These are phyloP conservation scores for Phaeoacremonium minimum DNA, from an alignment of 2,329 filamentous ascomycete genomes.

Conservation along the genomic window DNA sequence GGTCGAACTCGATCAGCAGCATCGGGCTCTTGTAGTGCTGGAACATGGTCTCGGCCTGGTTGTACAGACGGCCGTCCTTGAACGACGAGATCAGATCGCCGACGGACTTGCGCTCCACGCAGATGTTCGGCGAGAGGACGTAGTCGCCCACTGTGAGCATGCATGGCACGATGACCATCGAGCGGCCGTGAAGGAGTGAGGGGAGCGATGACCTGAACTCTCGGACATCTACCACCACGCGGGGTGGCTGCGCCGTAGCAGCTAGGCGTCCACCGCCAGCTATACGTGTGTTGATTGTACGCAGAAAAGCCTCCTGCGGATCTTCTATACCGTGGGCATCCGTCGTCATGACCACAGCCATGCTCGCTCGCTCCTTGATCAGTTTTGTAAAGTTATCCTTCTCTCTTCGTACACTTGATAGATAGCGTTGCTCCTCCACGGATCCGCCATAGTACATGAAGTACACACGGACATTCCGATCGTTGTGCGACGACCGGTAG, in stretches of 20 bases:
- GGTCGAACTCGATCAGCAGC: conserved; percentile 95
- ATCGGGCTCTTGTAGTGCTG: conserved; percentile 86
- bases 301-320: conserved; percentile 85
- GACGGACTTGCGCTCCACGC: conserved; percentile 91
- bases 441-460: conserved; percentile 95
- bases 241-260: conserved; percentile 81
- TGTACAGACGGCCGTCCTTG: conserved; percentile 85
- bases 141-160: conserved; percentile 97
- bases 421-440: conserved; percentile 91
- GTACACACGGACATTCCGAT: conserved; percentile 85
- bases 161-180: conserved; percentile 85
- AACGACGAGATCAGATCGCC: conserved; percentile 89
- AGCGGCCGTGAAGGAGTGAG: conserved; percentile 83
- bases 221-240: conserved; percentile 90
- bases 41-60: conserved; percentile 90
- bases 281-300: conserved; percentile 94
- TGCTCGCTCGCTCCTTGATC: conserved; percentile 89
- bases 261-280: conserved; percentile 82
- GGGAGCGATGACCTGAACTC: conserved; percentile 93
- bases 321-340: conserved; percentile 68
- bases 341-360: conserved; percentile 82
- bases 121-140: conserved; percentile 84
- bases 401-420: conserved; percentile 84
- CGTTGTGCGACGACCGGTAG: conserved; percentile 89
- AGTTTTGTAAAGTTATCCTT: conserved; percentile 95